A percentile compares a stretch with the other conserved stretches of the same genome.
Conservation (phyloP, 306 rosid species). For the Glycine latifolia region DNA sequence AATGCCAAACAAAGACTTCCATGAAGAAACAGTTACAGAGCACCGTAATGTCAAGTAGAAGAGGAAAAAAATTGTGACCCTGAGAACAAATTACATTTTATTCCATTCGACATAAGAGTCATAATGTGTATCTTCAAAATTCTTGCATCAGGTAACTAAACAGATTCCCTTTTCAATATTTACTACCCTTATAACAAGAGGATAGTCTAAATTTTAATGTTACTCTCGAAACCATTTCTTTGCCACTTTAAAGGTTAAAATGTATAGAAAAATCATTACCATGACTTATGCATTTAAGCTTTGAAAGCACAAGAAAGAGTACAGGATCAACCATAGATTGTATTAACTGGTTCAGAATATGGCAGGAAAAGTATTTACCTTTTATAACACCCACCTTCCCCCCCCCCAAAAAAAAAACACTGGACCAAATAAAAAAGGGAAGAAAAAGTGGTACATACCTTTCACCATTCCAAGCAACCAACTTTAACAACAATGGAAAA, state of each 20-base stretch:
- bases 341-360: constrained; percentile 34
- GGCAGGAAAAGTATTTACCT: constrained; percentile 27
- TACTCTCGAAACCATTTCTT: background rate
- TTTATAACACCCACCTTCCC: background rate
- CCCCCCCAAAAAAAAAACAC: background rate
- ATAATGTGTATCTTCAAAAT: constrained; percentile 3
- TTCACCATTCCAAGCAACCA: constrained; percentile 94
- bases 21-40: constrained; percentile 3
- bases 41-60: background rate
- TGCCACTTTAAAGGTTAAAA: background rate
- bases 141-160: constrained; percentile 10
- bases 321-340: constrained; percentile 15
- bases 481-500: constrained; percentile 90
- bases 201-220: constrained; percentile 1
- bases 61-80: background rate
- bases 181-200: constrained; percentile 31
- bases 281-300: constrained; percentile 29
- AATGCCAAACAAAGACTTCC: constrained; percentile 11
- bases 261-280: background rate
- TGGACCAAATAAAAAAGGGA: background rate
- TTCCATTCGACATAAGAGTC: background rate
- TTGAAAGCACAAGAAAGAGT: constrained; percentile 23
- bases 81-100: background rate
- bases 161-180: constrained; percentile 31
- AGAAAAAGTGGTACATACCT: constrained; percentile 55